Percentiles rank a stretch among this genome's conserved stretches.
phyloP scores from a whole-genome alignment of 257 asterid species.

The Nicotiana obtusifolia region DNA sequence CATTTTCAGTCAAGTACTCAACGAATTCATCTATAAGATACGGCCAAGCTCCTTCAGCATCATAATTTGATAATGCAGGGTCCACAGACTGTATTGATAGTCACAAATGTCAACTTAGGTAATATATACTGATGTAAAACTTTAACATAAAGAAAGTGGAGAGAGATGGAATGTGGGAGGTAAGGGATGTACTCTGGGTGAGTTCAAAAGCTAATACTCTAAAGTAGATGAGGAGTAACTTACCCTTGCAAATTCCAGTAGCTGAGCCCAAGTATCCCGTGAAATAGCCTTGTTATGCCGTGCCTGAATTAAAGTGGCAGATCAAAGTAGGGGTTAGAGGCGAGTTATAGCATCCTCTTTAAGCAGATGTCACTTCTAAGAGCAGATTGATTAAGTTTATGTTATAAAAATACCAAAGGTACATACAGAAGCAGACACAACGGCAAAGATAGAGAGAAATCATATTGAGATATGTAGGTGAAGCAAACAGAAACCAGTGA shows the following conservation, averaged over 20 bases:
- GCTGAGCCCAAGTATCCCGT: slow-evolving; percentile 98
- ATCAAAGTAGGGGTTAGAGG: slow-evolving; percentile 1
- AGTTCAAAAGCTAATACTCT: neutral
- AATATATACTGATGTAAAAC: slow-evolving; percentile 1
- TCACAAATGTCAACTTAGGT: neutral
- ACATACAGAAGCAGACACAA: neutral
- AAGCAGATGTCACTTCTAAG: neutral
- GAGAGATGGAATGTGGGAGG: neutral
- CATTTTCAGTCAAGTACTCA: slow-evolving; percentile 73
- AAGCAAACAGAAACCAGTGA: neutral
- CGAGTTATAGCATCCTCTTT: slow-evolving; percentile 1
- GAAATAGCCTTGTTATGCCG: slow-evolving; percentile 97
- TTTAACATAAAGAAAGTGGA: neutral
- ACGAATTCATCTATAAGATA: slow-evolving; percentile 96
- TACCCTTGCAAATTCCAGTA: slow-evolving; percentile 96
- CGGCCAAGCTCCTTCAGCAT: slow-evolving; percentile 99
- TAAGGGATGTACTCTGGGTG: neutral
- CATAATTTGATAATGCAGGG: slow-evolving; percentile 79
- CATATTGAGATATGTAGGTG: neutral
- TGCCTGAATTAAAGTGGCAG: slow-evolving; percentile 49
- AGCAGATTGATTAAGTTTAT: neutral
- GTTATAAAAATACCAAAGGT: neutral
- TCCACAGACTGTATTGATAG: slow-evolving; percentile 64
- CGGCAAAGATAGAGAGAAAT: neutral
- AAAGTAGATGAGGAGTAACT: slow-evolving; percentile 7